Conservation (phyloP, 306 rosid species). For the Mimosa pudica region DNA sequence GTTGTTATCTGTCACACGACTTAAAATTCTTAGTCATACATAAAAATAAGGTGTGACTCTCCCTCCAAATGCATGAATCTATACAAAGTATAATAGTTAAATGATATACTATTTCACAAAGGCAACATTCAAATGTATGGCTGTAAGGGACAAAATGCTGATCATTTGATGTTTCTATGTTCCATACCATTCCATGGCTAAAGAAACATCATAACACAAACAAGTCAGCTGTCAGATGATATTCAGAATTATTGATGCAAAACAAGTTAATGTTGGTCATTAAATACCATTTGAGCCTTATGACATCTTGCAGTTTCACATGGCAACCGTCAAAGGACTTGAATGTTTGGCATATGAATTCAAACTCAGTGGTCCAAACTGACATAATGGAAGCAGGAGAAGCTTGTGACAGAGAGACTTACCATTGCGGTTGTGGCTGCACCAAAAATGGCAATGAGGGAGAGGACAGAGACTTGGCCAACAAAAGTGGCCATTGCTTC, state of each 20-base stretch:
- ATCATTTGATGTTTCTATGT: slow-evolving; percentile 15
- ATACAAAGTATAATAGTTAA: not conserved
- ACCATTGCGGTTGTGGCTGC: slow-evolving; percentile 99
- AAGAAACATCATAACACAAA: not conserved
- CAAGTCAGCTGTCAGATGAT: not conserved
- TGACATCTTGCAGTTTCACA: slow-evolving; percentile 26
- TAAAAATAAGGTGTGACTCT: not conserved
- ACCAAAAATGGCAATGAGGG: slow-evolving; percentile 89
- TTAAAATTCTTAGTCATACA: not conserved
- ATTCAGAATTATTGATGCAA: not conserved
- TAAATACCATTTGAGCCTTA: slow-evolving; percentile 36
- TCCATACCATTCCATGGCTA: not conserved
- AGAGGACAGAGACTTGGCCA: slow-evolving; percentile 94
- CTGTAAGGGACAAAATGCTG: not conserved
- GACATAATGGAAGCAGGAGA: slow-evolving; percentile 29
- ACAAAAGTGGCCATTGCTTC: slow-evolving; percentile 95
- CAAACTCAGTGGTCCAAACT: slow-evolving; percentile 32
- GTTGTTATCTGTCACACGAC: slow-evolving; percentile 61
- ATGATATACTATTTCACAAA: not conserved
- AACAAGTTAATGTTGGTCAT: slow-evolving; percentile 17
- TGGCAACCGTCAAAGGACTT: not conserved
- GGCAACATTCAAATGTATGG: not conserved
- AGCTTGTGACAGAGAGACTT: slow-evolving; percentile 37
- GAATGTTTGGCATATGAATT: slow-evolving; percentile 24
- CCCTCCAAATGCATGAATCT: not conserved